A percentile compares a stretch with the other conserved stretches of the same genome.
Evolutionary conservation across 176 grass and related monocot genomes (phyloP).

Genomic region (Oryza meyeriana): DNA sequence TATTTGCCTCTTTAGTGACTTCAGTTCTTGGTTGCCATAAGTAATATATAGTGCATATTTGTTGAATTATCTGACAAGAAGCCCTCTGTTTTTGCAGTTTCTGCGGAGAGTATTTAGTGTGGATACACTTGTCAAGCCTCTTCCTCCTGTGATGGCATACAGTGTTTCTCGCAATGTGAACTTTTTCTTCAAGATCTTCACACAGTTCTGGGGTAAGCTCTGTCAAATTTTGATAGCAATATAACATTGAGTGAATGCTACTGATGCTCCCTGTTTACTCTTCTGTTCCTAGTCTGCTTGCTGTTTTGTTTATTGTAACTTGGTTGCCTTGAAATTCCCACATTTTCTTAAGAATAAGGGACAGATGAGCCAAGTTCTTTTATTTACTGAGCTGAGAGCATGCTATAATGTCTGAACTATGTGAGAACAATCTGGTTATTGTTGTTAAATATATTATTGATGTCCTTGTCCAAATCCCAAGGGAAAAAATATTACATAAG

Average conservation of each 20-base stretch:
- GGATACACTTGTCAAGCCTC: slow-evolving; percentile 92
- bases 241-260: slow-evolving; percentile 12
- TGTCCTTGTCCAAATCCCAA: background rate
- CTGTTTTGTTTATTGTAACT: background rate
- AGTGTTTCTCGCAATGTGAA: slow-evolving; percentile 82
- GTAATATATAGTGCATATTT: background rate
- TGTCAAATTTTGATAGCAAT: slow-evolving; percentile 5
- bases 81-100: slow-evolving; percentile 62
- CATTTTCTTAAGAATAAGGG: background rate
- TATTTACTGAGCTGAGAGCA: background rate
- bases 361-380: background rate
- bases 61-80: slow-evolving; percentile 24
- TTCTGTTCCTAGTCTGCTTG: background rate
- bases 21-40: background rate
- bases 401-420: background rate
- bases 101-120: slow-evolving; percentile 80
- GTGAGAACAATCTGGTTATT: background rate
- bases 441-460: background rate
- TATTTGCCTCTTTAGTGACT: background rate
- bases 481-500: background rate
- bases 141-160: slow-evolving; percentile 90
- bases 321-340: background rate
- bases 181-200: slow-evolving; percentile 92
- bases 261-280: background rate
- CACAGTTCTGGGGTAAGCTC: slow-evolving; percentile 92